Evolutionary conservation across 768 basidiomycete species (phyloP).

Genomic region (Pleurotus tuber-regium): DNA sequence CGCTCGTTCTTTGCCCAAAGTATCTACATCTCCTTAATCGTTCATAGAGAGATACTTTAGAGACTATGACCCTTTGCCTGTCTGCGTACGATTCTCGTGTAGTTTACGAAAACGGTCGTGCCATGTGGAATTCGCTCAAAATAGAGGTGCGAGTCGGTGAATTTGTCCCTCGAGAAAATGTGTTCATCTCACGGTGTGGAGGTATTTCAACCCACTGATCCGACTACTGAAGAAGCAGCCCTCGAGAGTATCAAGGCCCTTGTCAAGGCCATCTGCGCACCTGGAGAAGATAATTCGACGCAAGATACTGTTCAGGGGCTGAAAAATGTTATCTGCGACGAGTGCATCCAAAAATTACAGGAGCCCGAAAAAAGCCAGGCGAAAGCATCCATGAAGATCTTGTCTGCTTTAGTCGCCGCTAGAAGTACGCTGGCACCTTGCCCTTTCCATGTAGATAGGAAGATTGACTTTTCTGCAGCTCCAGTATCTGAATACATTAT

Average conservation of each 20-base stretch:
- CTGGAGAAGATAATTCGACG: slow-evolving; percentile 32
- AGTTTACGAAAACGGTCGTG: slow-evolving; percentile 59
- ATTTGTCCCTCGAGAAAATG: background rate
- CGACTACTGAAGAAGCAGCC: slow-evolving; percentile 69
- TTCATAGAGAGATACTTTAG: slow-evolving; percentile 79
- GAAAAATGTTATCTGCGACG: slow-evolving; percentile 66
- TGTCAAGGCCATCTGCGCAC: slow-evolving; percentile 68
- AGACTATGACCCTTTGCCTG: slow-evolving; percentile 73
- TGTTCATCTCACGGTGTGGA: slow-evolving; percentile 26
- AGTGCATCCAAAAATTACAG: slow-evolving; percentile 75
- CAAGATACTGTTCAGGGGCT: slow-evolving; percentile 51
- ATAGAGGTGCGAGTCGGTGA: slow-evolving; percentile 62
- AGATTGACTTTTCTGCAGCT: no score
- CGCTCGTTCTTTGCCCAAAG: background rate
- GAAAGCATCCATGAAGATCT: slow-evolving; percentile 78
- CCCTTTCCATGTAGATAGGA: background rate
- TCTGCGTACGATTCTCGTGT: slow-evolving; percentile 77
- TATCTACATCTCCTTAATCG: background rate
- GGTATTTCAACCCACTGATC: slow-evolving; percentile 93
- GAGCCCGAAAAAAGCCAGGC: slow-evolving; percentile 96
- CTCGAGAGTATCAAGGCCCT: slow-evolving; percentile 69
- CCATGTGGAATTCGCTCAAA: slow-evolving; percentile 90
- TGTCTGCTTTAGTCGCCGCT: slow-evolving; percentile 75
- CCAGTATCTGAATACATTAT: slow-evolving; percentile 67
- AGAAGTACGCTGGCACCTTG: slow-evolving; percentile 55